Conservation (phyloP, 1,139 yeast species). For the Lodderomyces metapsilosis region DNA sequence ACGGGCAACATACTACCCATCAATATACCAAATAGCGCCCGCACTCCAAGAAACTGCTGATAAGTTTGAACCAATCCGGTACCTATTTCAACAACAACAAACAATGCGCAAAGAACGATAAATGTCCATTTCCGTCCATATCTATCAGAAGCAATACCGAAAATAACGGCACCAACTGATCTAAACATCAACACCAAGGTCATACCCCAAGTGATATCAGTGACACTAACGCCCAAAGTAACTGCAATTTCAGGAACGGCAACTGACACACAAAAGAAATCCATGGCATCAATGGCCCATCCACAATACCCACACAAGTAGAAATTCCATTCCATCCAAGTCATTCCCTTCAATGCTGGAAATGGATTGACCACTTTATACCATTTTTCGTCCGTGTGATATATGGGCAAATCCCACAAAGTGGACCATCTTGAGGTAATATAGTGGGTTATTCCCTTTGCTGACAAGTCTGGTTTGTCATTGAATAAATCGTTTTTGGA, state of each 20-base stretch:
- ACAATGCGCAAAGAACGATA: conserved; percentile 49
- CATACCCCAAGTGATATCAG: conserved; percentile 74
- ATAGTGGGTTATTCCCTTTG: conserved; percentile 22
- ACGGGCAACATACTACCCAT: conserved; percentile 43
- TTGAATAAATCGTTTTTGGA: conserved; percentile 15
- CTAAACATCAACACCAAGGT: conserved; percentile 77
- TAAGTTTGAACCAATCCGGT: conserved; percentile 69
- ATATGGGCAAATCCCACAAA: conserved; percentile 20
- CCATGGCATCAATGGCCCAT: conserved; percentile 82
- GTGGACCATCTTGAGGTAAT: conserved; percentile 27
- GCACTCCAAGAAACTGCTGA: conserved; percentile 63
- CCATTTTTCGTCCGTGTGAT: conserved; percentile 12
- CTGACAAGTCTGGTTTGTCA: conserved; percentile 27
- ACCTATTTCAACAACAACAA: conserved; percentile 64
- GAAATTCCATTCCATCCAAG: conserved; percentile 49
- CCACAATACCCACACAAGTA: conserved; percentile 63
- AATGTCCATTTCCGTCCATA: conserved; percentile 76
- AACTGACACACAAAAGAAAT: conserved; percentile 68
- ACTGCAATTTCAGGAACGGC: conserved; percentile 57
- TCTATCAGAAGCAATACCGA: conserved; percentile 65
- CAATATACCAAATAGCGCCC: conserved; percentile 38
- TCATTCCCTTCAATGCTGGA: conserved; percentile 28
- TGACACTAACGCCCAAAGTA: conserved; percentile 47
- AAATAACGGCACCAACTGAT: conserved; percentile 72
- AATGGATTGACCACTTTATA: conserved; percentile 31